phyloP scores from a whole-genome alignment of 257 asterid genomes.

The Nyctanthes arbortristis region DNA sequence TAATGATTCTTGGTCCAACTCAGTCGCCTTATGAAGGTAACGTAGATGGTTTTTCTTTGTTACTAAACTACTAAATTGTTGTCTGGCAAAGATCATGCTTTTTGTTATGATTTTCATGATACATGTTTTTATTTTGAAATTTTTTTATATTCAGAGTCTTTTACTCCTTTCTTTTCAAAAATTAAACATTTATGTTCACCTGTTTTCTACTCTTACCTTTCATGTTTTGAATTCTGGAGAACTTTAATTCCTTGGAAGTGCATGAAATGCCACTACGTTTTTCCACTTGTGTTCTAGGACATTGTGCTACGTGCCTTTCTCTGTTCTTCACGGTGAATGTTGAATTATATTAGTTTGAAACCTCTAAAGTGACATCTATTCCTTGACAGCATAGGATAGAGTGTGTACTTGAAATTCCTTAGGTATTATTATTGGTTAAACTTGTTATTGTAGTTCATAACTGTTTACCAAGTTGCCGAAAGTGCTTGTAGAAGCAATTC shows the following conservation, averaged over 20 bases:
- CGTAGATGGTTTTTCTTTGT: conserved; percentile 7
- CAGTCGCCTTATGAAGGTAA: conserved; percentile 99
- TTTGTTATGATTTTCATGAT: not conserved
- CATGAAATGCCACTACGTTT: no score
- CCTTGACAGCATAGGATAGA: not conserved
- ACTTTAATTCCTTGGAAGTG: no score
- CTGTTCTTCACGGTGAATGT: not conserved
- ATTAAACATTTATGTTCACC: no score
- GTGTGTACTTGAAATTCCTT: not conserved
- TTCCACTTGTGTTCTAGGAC: no score
- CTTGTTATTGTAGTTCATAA: not conserved
- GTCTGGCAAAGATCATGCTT: not conserved
- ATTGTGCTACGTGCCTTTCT: not conserved
- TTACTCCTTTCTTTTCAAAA: no score
- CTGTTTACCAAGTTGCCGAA: not conserved
- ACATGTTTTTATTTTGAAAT: conserved; percentile 4
- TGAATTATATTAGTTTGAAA: not conserved
- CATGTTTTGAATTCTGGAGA: no score
- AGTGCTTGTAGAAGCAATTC: not conserved
- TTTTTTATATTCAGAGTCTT: conserved; percentile 7
- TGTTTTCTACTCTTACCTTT: no score
- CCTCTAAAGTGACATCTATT: not conserved
- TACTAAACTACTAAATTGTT: not conserved
- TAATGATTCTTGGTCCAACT: conserved; percentile 98
- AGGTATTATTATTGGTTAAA: not conserved